Percentiles rank a stretch among this genome's conserved stretches.
These are phyloP conservation scores for Ophiostoma sp. DNA, from an alignment of 2,329 filamentous ascomycete genomes.

Conservation along the genomic window DNA sequence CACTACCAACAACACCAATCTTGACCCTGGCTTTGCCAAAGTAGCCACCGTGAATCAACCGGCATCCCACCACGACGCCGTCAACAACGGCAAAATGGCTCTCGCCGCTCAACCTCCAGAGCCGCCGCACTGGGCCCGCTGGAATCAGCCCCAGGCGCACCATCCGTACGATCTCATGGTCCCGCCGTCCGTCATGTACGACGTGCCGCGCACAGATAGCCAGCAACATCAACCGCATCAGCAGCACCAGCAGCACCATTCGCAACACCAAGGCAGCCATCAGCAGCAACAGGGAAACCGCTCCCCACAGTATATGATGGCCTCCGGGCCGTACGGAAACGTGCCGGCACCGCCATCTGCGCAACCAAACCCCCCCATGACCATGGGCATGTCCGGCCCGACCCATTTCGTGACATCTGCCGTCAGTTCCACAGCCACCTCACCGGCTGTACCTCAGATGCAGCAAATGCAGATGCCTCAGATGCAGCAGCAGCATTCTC, in stretches of 20 bases:
- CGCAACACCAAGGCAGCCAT: conserved; percentile 13
- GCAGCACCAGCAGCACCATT: conserved; percentile 17
- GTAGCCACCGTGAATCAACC: conserved; percentile 2
- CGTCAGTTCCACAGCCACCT: not conserved
- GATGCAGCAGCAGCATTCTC: not conserved
- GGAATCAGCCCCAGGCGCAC: conserved; percentile 43
- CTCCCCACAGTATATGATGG: conserved; percentile 11
- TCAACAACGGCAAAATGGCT: conserved; percentile 40
- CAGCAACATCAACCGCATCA: conserved; percentile 11
- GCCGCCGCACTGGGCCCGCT: conserved; percentile 50
- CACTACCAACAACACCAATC: not conserved
- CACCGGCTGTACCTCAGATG: no score
- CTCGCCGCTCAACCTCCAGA: conserved; percentile 43
- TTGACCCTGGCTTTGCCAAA: not conserved
- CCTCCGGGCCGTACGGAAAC: not conserved
- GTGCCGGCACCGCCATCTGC: not conserved
- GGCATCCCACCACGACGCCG: conserved; percentile 15
- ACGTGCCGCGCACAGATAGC: conserved; percentile 3
- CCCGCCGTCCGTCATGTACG: conserved; percentile 6
- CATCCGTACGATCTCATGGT: conserved; percentile 1
- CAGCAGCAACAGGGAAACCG: conserved; percentile 3
- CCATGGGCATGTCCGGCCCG: conserved; percentile 13
- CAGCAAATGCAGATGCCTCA: not conserved
- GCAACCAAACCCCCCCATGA: conserved; percentile 27
- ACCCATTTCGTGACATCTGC: conserved; percentile 35